Evolutionary conservation across 2,329 filamentous ascomycete species (phyloP).

Genomic region (Aspergillus melleus): DNA sequence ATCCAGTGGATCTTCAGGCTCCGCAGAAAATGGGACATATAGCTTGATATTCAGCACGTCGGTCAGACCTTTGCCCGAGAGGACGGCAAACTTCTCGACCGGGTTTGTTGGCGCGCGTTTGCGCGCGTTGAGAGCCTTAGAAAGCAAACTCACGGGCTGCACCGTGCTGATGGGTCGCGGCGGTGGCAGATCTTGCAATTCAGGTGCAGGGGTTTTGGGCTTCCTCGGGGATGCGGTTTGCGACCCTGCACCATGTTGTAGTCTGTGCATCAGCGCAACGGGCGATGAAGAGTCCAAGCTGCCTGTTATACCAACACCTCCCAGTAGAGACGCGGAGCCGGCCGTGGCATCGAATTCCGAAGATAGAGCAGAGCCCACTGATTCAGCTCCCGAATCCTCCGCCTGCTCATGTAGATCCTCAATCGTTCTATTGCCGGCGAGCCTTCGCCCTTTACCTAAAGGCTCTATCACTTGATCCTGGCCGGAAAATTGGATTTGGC

Average conservation of each 20-base stretch:
- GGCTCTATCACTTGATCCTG: constrained; percentile 38
- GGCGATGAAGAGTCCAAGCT: constrained; percentile 53
- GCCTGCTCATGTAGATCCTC: constrained; percentile 39
- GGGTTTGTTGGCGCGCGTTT: constrained; percentile 60
- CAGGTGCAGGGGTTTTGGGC: constrained; percentile 45
- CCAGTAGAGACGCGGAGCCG: constrained; percentile 59
- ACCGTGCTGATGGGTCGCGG: constrained; percentile 62
- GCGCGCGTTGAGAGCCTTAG: constrained; percentile 58
- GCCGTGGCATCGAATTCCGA: constrained; percentile 57
- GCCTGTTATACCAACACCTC: constrained; percentile 47
- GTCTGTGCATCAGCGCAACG: constrained; percentile 43
- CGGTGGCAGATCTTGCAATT: constrained; percentile 59
- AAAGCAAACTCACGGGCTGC: constrained; percentile 57
- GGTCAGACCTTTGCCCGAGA: constrained; percentile 61
- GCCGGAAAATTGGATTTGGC: constrained; percentile 51
- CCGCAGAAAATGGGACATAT: constrained; percentile 60
- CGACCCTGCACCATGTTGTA: constrained; percentile 35
- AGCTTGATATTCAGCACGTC: constrained; percentile 65
- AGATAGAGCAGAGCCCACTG: constrained; percentile 50
- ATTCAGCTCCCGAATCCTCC: constrained; percentile 51
- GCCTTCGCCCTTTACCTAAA: constrained; percentile 27
- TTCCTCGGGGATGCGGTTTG: constrained; percentile 54
- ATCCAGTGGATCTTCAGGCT: constrained; percentile 58
- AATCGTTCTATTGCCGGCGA: constrained; percentile 28
- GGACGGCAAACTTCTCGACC: constrained; percentile 59